Evolutionary conservation across 2,329 filamentous ascomycete genomes (phyloP).

Genomic region (Aspergillus glaucus): DNA sequence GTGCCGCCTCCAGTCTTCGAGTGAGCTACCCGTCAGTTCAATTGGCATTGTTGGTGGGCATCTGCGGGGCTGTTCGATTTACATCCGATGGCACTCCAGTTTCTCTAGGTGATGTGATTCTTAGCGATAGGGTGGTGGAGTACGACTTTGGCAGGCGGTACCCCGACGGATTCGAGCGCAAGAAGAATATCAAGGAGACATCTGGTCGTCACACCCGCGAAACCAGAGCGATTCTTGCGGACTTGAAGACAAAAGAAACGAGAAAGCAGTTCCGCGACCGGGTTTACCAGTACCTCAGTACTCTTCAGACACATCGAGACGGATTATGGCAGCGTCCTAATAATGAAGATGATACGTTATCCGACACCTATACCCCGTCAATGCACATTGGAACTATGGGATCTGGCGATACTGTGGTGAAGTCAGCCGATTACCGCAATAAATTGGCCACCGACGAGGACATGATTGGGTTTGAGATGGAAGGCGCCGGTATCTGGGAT

Average conservation of each 20-base stretch:
- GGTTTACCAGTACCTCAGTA: neutral
- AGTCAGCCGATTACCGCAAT: conserved; percentile 7
- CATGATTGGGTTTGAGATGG: conserved; percentile 15
- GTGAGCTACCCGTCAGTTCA: conserved; percentile 22
- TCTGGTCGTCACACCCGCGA: conserved; percentile 10
- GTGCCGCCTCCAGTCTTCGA: conserved; percentile 23
- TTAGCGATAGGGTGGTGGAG: neutral
- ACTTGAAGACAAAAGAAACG: neutral
- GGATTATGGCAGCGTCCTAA: neutral
- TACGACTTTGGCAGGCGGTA: conserved; percentile 10
- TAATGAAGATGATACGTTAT: too few species aligned
- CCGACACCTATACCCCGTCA: neutral
- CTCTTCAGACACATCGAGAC: neutral
- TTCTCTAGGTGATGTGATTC: neutral
- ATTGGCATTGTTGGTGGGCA: conserved; percentile 32
- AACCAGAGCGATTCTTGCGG: conserved; percentile 10
- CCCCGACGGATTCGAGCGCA: conserved; percentile 14
- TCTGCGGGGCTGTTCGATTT: conserved; percentile 29
- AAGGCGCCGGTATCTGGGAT: conserved; percentile 11
- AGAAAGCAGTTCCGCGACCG: conserved; percentile 2
- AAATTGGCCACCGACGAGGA: neutral
- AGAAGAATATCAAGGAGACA: conserved; percentile 3
- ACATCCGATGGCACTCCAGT: neutral
- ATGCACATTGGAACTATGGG: conserved; percentile 5
- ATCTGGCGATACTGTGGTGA: conserved; percentile 10